Conservation (phyloP, 352 stramenopile species). For the Pythium sukuiense region DNA sequence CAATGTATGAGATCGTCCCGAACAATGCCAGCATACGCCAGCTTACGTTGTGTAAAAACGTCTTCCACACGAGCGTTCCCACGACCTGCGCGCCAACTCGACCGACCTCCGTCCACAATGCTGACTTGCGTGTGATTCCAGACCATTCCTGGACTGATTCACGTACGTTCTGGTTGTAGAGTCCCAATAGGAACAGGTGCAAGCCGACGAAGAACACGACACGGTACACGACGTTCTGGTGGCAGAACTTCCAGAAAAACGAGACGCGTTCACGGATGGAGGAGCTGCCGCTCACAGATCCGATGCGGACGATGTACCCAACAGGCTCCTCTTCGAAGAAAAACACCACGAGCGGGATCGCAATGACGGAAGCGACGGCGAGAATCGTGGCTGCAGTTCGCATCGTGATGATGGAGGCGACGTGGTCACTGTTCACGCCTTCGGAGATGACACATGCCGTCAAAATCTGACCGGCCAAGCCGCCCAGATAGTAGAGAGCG, state of each 20-base stretch:
- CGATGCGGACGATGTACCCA: no score
- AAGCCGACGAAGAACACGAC: conserved; percentile 14
- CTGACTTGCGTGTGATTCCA: no score
- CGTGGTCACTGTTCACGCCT: neutral
- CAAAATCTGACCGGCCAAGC: neutral
- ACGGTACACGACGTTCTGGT: conserved; percentile 22
- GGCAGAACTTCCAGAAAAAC: conserved; percentile 20
- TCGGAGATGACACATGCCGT: neutral
- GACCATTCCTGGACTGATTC: no score
- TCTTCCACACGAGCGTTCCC: no score
- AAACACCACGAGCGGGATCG: conserved; percentile 6
- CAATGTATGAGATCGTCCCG: no score
- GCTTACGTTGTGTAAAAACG: no score
- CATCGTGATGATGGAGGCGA: conserved; percentile 1
- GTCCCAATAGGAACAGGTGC: conserved; percentile 11
- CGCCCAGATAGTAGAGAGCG: conserved; percentile 11
- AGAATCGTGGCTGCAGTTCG: neutral
- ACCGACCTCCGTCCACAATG: no score
- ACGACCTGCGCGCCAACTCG: no score
- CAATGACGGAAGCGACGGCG: neutral
- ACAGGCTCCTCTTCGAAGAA: conserved; percentile 5
- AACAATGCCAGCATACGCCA: no score
- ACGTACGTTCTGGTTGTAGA: no score
- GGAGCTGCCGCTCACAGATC: no score
- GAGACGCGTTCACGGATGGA: neutral